These are phyloP conservation scores for Saposhnikovia divaricata DNA, from an alignment of 129 eudicot species.

Conservation along the genomic window DNA sequence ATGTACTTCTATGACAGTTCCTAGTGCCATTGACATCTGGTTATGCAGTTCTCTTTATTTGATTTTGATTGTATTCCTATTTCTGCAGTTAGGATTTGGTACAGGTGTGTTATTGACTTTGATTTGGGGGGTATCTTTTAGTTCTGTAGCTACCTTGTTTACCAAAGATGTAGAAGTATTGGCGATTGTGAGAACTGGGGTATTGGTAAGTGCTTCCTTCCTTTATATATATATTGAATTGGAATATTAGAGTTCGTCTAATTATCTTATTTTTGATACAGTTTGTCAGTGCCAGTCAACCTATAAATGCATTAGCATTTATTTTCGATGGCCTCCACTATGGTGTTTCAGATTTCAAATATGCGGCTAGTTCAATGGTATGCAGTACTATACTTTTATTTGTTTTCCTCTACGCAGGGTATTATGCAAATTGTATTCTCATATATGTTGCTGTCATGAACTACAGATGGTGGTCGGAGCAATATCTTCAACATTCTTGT, in stretches of 20 bases:
- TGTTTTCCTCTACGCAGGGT: background rate
- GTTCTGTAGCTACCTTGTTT: slow-evolving; percentile 60
- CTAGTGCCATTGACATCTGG: background rate
- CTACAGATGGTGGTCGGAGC: slow-evolving; percentile 69
- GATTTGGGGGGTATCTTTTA: slow-evolving; percentile 57
- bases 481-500: slow-evolving; percentile 63
- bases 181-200: slow-evolving; percentile 51
- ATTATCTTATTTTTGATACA: slow-evolving; percentile 20
- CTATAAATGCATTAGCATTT: slow-evolving; percentile 64
- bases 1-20: background rate
- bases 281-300: slow-evolving; percentile 91
- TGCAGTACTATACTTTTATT: background rate
- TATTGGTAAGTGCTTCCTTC: slow-evolving; percentile 41
- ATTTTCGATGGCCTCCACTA: too few relatives aligned
- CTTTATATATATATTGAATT: background rate
- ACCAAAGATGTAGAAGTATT: slow-evolving; percentile 65
- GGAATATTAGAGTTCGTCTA: slow-evolving; percentile 2
- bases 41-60: slow-evolving; percentile 2
- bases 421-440: background rate
- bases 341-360: slow-evolving; percentile 30
- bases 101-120: slow-evolving; percentile 60
- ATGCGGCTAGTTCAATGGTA: slow-evolving; percentile 93
- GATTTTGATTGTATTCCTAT: background rate
- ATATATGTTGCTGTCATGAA: slow-evolving; percentile 11
- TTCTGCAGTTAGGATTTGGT: slow-evolving; percentile 59